These are phyloP conservation scores for Herpetomonas samuelpessoai DNA, from an alignment of 208 protist genomes.

Conservation along the genomic window DNA sequence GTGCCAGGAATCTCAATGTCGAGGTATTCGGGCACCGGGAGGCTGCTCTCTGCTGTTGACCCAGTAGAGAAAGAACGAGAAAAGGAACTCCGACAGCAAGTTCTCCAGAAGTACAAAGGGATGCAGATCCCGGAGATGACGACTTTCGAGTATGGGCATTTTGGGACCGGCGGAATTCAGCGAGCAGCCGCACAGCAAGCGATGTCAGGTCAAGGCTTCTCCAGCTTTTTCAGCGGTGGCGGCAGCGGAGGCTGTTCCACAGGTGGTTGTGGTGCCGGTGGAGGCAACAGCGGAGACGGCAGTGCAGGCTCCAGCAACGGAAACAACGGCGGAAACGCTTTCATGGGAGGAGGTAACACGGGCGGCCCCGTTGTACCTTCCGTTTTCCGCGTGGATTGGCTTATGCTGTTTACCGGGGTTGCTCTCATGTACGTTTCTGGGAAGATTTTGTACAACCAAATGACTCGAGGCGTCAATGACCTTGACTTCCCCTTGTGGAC, in stretches of 20 bases:
- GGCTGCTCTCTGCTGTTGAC: constrained; percentile 14
- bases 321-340: background rate
- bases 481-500: constrained; percentile 43
- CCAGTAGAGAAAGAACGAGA: constrained; percentile 29
- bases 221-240: background rate
- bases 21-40: constrained; percentile 1
- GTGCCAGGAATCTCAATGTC: too few species aligned
- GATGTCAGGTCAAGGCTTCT: background rate
- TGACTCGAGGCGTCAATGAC: constrained; percentile 17
- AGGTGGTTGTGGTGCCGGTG: background rate
- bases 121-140: constrained; percentile 30
- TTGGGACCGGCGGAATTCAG: constrained; percentile 16
- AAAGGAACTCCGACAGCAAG: constrained; percentile 27
- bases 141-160: constrained; percentile 42
- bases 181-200: constrained; percentile 9
- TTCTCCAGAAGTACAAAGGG: constrained; percentile 35
- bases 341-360: background rate
- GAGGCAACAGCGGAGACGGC: background rate
- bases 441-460: constrained; percentile 38
- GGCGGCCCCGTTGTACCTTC: background rate
- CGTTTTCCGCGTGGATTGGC: constrained; percentile 25
- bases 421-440: constrained; percentile 34
- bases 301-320: background rate
- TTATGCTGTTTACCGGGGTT: constrained; percentile 39
- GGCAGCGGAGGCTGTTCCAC: background rate